These are phyloP conservation scores for Blastocystis sp. DNA, from an alignment of 352 stramenopile genomes.

Conservation along the genomic window DNA sequence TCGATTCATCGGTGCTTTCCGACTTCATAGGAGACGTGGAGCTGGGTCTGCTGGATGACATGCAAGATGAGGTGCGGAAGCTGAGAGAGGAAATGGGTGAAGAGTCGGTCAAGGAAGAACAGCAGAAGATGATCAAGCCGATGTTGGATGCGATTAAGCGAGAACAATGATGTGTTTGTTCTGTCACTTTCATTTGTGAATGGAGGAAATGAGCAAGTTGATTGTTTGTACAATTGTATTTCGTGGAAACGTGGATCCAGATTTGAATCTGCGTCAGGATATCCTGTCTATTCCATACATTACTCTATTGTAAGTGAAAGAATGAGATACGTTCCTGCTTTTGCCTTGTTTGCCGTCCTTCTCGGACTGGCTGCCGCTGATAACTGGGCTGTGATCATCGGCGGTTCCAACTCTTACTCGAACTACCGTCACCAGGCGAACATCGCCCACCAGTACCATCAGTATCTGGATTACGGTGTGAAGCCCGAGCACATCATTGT, in stretches of 20 bases:
- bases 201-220: too few species aligned
- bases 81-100: slow-evolving; percentile 27
- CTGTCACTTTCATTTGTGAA: neutral
- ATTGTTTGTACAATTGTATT: too few species aligned
- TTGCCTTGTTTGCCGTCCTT: neutral
- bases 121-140: slow-evolving; percentile 29
- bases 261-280: neutral
- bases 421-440: slow-evolving; percentile 40
- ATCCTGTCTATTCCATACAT: neutral
- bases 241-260: neutral
- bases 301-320: neutral
- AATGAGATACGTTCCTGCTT: neutral
- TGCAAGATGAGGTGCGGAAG: slow-evolving; percentile 48
- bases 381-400: slow-evolving; percentile 27
- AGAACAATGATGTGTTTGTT: slow-evolving; percentile 15
- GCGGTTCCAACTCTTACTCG: neutral
- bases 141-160: slow-evolving; percentile 20
- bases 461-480: neutral
- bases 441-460: slow-evolving; percentile 11
- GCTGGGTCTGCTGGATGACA: slow-evolving; percentile 40
- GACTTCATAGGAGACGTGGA: slow-evolving; percentile 45
- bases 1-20: neutral
- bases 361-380: neutral
- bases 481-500: slow-evolving; percentile 42
- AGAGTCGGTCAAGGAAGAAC: slow-evolving; percentile 1